A percentile compares a stretch with the other conserved stretches of the same genome.
Conservation (phyloP, 495 filamentous ascomycete species). For the Aspergillus baeticus region DNA sequence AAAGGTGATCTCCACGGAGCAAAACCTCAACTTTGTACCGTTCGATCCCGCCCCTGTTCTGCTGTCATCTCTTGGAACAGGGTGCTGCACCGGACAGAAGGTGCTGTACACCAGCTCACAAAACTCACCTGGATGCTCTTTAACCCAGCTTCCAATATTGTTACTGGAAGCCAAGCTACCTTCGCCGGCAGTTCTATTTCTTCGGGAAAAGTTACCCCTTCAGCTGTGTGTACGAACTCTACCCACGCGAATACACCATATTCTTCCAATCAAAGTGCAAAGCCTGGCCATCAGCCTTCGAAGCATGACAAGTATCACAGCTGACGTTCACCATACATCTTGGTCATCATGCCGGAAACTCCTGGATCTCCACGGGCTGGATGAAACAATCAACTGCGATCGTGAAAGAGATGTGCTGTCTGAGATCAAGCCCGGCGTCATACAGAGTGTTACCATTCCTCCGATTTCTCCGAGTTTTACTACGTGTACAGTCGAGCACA, state of each 20-base stretch:
- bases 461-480: background rate
- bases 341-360: background rate
- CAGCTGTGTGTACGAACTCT: background rate
- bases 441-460: background rate
- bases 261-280: background rate
- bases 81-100: background rate
- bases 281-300: conserved; percentile 1
- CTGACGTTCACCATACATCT: background rate
- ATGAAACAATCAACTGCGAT: background rate
- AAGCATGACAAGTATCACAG: background rate
- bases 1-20: background rate
- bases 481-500: background rate
- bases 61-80: background rate
- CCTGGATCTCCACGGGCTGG: background rate
- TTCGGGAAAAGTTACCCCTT: background rate
- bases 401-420: background rate
- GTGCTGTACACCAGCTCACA: background rate
- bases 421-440: background rate
- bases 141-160: background rate
- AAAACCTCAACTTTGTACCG: background rate
- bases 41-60: background rate
- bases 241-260: background rate
- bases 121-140: background rate
- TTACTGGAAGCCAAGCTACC: conserved; percentile 2
- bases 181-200: conserved; percentile 1